Conservation (phyloP, 495 filamentous ascomycete species). For the Tetracladium setigerum region DNA sequence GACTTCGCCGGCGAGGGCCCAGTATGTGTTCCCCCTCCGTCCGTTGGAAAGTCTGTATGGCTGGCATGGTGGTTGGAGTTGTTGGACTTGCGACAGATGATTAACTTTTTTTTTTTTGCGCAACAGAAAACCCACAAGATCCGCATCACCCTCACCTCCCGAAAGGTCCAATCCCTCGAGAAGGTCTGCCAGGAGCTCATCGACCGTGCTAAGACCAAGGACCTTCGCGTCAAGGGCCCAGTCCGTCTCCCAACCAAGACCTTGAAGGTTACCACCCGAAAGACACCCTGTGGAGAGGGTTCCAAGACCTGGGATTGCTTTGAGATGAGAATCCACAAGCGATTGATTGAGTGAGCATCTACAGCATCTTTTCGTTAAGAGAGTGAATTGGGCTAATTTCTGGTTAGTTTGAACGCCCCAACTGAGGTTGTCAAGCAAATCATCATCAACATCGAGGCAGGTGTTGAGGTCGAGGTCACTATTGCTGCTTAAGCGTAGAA, state of each 20-base stretch:
- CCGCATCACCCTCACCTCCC: constrained; percentile 92
- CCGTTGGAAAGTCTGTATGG: background rate
- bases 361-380: background rate
- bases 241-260: constrained; percentile 98
- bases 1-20: constrained; percentile 89
- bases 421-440: constrained; percentile 99
- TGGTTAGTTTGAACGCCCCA: constrained; percentile 76
- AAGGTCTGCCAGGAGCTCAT: constrained; percentile 98
- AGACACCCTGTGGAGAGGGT: constrained; percentile 98
- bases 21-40: constrained; percentile 33
- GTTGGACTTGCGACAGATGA: background rate
- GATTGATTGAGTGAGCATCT: constrained; percentile 75
- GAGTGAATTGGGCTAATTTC: constrained; percentile 3
- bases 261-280: constrained; percentile 89
- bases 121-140: constrained; percentile 91
- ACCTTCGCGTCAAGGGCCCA: constrained; percentile 95
- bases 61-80: background rate
- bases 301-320: constrained; percentile 99
- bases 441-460: constrained; percentile 99
- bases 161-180: constrained; percentile 90
- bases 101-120: background rate
- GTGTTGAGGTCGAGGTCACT: constrained; percentile 99
- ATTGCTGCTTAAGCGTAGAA: constrained; percentile 76
- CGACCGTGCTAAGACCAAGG: constrained; percentile 98
- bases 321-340: constrained; percentile 99